These are phyloP conservation scores for Closterium sp. DNA, from an alignment of 139 green algal genomes.

Conservation along the genomic window DNA sequence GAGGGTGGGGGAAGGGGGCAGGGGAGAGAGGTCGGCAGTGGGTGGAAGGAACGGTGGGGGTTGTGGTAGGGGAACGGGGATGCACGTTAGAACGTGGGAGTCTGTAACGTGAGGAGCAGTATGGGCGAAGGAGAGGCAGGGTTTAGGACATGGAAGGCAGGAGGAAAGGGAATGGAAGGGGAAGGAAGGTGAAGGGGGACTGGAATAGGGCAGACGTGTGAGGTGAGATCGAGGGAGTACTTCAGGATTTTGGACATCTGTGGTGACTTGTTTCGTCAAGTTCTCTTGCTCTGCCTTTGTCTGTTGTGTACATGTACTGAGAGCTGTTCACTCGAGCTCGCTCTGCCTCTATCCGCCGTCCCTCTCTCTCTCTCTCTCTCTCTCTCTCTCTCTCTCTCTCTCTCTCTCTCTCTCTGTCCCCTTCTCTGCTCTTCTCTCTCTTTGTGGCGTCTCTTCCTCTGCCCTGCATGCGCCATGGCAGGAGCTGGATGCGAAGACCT, in stretches of 20 bases:
- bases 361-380: neutral
- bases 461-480: neutral
- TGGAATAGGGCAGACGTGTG: neutral
- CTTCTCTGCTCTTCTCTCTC: neutral
- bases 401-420: neutral
- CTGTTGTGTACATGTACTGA: neutral
- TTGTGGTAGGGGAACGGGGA: too few species aligned
- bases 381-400: neutral
- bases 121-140: too few species aligned
- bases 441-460: neutral
- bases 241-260: neutral
- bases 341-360: neutral
- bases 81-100: too few species aligned
- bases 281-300: neutral
- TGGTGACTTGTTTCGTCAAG: neutral
- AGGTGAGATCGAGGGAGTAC: neutral
- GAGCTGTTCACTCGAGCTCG: neutral
- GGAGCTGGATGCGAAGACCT: neutral
- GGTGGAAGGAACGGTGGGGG: too few species aligned
- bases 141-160: too few species aligned
- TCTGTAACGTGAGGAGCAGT: too few species aligned
- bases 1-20: too few species aligned
- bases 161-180: too few species aligned
- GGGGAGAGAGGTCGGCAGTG: too few species aligned
- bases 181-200: neutral